Base-by-base conservation (phyloP, 345 rosid species). In the Citrus mangshanensis region DNA sequence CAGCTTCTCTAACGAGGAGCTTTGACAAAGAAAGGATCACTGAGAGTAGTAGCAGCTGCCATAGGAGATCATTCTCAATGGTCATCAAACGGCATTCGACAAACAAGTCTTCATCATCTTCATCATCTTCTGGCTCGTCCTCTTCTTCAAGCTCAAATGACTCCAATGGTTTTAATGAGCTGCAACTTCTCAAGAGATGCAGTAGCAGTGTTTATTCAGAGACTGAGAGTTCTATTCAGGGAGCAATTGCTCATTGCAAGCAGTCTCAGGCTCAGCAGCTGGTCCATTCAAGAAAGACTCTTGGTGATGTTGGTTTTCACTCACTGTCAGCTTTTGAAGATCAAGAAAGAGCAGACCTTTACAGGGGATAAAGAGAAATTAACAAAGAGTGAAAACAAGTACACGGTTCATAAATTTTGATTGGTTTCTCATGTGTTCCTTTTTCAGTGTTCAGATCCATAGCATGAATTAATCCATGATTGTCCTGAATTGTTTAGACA, bases 231-330 rank as follows among this genome's bases (percentile, higher is more conserved):
- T 89, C 98, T 56, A 88, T 95, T 32, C 96, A 93, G 46, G 98
- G 96, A 84, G 99, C 99, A 68, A 95, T 95, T 70, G 89, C 95
- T 74, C 94, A 93, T 74, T 95, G 99, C 88, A 95, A 92, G 81
- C 89, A 82, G 80, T 92, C 98, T 77, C 89, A 83, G 79, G 90
- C 97, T 77, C 89, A 87, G 70, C 85, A 90, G 82, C 79, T 76
- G 77, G 79, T 86, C 69, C 85, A 82, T 37, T 70, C 90, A 40
- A 86, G 88, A 78, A 89, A 80, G 76, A 76, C 74, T 72, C 80
- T 79, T 24, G 76, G 83, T 54, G 93, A 89, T 75, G 84, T 82
- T 25, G 91, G 89, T 56, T 89, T 91, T 34, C 89, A 87, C 78
- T 81, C 93, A 14, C 76, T 90, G 61, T 82, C 95, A 30, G 81